Evolutionary conservation across 495 filamentous ascomycete genomes (phyloP).

Genomic region (Hypoxylon fragiforme): DNA sequence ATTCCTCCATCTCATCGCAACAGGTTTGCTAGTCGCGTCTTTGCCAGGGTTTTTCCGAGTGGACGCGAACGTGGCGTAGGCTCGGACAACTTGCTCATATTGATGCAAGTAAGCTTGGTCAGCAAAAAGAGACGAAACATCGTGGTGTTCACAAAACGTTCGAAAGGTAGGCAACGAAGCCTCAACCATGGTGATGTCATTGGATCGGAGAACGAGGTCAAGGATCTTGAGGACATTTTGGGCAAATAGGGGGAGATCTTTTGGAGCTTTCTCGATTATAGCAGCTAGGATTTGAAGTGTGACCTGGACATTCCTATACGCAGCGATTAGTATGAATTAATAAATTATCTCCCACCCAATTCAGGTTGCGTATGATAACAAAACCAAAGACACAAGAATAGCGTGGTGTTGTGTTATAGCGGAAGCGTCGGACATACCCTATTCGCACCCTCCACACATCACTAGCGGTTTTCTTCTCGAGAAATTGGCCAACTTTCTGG

Average conservation of each 20-base stretch:
- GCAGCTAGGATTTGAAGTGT: constrained; percentile 86
- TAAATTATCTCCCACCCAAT: background rate
- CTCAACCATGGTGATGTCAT: constrained; percentile 87
- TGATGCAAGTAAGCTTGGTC: constrained; percentile 82
- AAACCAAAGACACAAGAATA: too few species aligned
- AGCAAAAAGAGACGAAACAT: constrained; percentile 72
- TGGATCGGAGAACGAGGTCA: constrained; percentile 72
- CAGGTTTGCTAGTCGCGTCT: constrained; percentile 63
- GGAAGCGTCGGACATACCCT: constrained; percentile 60
- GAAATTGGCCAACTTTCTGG: constrained; percentile 86
- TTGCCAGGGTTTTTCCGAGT: constrained; percentile 53
- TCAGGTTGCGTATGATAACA: background rate
- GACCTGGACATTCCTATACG: constrained; percentile 83
- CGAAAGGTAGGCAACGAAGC: constrained; percentile 81
- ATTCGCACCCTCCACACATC: constrained; percentile 82
- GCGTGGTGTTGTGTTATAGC: background rate
- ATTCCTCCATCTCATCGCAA: constrained; percentile 82
- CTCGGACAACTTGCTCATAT: constrained; percentile 75
- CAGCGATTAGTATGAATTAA: constrained; percentile 7
- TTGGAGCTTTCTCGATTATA: constrained; percentile 87
- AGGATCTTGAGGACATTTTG: constrained; percentile 78
- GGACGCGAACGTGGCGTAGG: constrained; percentile 77
- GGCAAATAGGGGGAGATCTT: constrained; percentile 85
- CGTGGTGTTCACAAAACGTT: constrained; percentile 79
- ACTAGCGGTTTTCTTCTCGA: constrained; percentile 85